Evolutionary conservation across 108 stramenopile species (phyloP), one percentile per base, ranked within the genome.

Genomic region (Fistulifera pelliculosa): DNA sequence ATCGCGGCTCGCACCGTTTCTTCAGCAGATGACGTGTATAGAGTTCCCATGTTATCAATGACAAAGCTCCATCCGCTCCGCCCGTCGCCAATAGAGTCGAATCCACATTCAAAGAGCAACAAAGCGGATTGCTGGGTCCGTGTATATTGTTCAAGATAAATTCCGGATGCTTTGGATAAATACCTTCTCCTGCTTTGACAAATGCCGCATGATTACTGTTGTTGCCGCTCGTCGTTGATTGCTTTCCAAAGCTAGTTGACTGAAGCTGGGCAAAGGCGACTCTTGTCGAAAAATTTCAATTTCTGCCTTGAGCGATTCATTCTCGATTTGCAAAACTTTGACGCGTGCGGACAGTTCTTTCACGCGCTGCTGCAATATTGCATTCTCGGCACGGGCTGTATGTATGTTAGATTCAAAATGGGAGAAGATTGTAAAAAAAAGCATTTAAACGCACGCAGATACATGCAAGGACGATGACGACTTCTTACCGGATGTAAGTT

Each of bases 231-330:
- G 1, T 18, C 5, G 52, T 45, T 27, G 55, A 13, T 13, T 53
- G 45, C 47, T 38, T 15, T 27, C 18, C 22, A 56, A 25, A 38
- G 57, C 48, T 1, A 56, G 13, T 8, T 60, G 28, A 0, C 62
- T 58, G 0, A 60, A 54, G 1, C 58, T 58, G 15, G 62, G 21
- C 8, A 52, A 22, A 4, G 65, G 35, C 1, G 43, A 60, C 55
- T 90, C 84, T 5, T 68, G 58, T 6, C 89, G 75, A 48, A 80
- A 90, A 18, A 83, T 67, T 66, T 91, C 90, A 18, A 83, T 77
- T 68, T 91, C 89, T 8, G 73, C 81, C 23, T 82, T 58, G 6
- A 90, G 54, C 2, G 80, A 56, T 58, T 79, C 73, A 65, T 90
- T 86, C 49, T 82, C 75, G 0, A 75, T 68, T 24, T 69, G 67